These are phyloP conservation scores for Ascochyta viciae-villosae DNA, from an alignment of 2,329 filamentous ascomycete species.

Conservation along the genomic window DNA sequence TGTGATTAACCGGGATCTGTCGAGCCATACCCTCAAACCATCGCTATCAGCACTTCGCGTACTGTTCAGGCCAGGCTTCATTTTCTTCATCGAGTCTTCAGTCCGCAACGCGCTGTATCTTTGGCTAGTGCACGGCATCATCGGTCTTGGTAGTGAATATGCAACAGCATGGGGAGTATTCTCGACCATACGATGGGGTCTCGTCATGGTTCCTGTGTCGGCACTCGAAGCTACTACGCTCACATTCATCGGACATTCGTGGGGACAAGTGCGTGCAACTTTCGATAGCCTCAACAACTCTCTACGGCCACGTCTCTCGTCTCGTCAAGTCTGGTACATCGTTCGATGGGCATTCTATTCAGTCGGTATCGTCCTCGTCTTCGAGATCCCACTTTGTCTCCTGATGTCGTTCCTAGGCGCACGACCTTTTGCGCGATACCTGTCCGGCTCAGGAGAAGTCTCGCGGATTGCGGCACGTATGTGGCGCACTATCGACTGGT, in stretches of 20 bases:
- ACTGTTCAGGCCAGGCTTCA: slow-evolving; percentile 63
- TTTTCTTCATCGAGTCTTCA: slow-evolving; percentile 70
- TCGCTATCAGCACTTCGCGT: slow-evolving; percentile 56
- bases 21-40: slow-evolving; percentile 10
- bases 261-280: slow-evolving; percentile 61
- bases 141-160: slow-evolving; percentile 68
- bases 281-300: slow-evolving; percentile 34
- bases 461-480: slow-evolving; percentile 69
- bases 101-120: slow-evolving; percentile 74
- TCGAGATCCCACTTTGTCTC: slow-evolving; percentile 70
- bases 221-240: slow-evolving; percentile 70
- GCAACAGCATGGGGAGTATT: slow-evolving; percentile 78
- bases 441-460: slow-evolving; percentile 65
- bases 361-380: slow-evolving; percentile 58
- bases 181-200: slow-evolving; percentile 75
- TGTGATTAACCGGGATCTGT: slow-evolving; percentile 13
- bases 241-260: slow-evolving; percentile 71
- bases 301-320: slow-evolving; percentile 29
- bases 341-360: slow-evolving; percentile 62
- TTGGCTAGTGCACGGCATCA: slow-evolving; percentile 71
- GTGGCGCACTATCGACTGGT: slow-evolving; percentile 65
- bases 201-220: slow-evolving; percentile 76
- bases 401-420: slow-evolving; percentile 67
- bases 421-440: slow-evolving; percentile 66
- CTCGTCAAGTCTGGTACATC: slow-evolving; percentile 51